Base-by-base conservation (phyloP, 768 basidiomycete genomes). In the Lyophyllum semitale region DNA sequence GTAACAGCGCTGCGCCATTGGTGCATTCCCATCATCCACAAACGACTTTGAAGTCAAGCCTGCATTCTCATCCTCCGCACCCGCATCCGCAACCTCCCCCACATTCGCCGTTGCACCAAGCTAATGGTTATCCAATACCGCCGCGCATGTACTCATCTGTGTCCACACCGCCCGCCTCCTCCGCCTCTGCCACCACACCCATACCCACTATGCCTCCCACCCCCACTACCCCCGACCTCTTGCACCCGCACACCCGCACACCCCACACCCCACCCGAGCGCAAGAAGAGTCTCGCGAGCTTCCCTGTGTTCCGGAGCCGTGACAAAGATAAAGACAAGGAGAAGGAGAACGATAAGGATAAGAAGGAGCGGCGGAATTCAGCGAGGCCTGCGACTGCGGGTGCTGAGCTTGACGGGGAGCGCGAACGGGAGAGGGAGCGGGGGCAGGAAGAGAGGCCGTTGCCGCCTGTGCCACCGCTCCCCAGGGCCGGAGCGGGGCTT, bases 331-430 rank as follows among this genome's bases (percentile, higher is more conserved):
- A 41, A 27, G 53, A 53, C 4, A 55, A 54, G 38, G 55, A 62
- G 46, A 46, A 48, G 38, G 56, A 54, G 38, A 48, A 48, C 30
- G 30, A 22, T 41, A 27, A 27, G 48, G 53, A 35, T 48, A 44
- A 43, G 29, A 50, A 43, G 50, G 44, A 29, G 37, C 46, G 29
- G 27, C 22, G 51, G 41, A 54, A 53, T 23, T 32, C 49, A 17
- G 45, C 29, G 12, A 71, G 79, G 20, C 76, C 79, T 26, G 69
- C 77, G 15, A 79, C 79, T 11, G 74, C 77, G 44, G 67, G 71
- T n/a, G 70, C 55, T 47, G 60, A 37, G 46, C 12, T 37, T 47
- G 42, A 22, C 37, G 29, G 45, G 57, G 57, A 57, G 52, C 48
- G 51, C 53, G 45, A 53, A 54, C 38, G 49, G n/a, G 37, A 42